These are phyloP conservation scores for Amphirosellinia nigrospora DNA, from an alignment of 495 filamentous ascomycete genomes.

Conservation along the genomic window DNA sequence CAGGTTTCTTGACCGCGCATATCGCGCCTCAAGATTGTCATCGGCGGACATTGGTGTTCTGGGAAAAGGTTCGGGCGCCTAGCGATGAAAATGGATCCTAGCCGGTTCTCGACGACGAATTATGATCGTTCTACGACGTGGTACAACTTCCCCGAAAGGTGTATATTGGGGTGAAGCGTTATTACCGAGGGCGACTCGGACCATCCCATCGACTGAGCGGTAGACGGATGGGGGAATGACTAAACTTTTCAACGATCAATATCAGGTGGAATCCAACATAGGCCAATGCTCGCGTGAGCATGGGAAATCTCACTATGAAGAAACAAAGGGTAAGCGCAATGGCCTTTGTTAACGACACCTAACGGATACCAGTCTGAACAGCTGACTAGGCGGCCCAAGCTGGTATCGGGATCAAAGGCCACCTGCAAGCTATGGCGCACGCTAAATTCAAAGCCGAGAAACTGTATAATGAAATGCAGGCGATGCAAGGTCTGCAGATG, in stretches of 20 bases:
- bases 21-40: conserved; percentile 41
- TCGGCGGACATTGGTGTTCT: conserved; percentile 48
- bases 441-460: neutral
- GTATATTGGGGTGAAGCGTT: conserved; percentile 41
- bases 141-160: conserved; percentile 50
- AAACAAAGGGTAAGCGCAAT: conserved; percentile 30
- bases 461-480: conserved; percentile 1
- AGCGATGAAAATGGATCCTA: conserved; percentile 27
- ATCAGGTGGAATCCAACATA: neutral
- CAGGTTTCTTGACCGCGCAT: conserved; percentile 46
- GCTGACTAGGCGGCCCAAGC: neutral
- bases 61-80: conserved; percentile 25
- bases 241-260: conserved; percentile 55
- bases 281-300: conserved; percentile 7
- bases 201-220: conserved; percentile 50
- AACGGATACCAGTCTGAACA: neutral
- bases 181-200: conserved; percentile 48
- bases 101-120: conserved; percentile 26
- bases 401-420: neutral
- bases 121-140: conserved; percentile 53
- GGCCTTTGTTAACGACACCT: conserved; percentile 15
- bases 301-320: conserved; percentile 34
- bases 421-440: neutral
- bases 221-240: conserved; percentile 54
- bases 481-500: neutral